phyloP scores from a whole-genome alignment of 345 rosid species.

The Gossypium australe region DNA sequence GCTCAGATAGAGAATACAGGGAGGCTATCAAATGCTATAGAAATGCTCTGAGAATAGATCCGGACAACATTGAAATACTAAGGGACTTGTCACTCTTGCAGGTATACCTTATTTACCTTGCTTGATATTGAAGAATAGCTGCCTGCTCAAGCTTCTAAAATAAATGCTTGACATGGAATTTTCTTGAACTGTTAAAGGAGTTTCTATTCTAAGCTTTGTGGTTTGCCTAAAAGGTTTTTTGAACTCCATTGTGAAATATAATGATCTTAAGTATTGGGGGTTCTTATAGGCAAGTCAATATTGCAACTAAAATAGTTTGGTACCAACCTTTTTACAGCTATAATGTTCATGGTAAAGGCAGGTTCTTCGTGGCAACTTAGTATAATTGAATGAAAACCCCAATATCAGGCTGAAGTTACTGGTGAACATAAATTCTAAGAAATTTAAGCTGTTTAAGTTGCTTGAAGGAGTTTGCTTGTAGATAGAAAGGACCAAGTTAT shows the following conservation, averaged over 20 bases:
- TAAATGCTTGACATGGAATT: background rate
- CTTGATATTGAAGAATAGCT: background rate
- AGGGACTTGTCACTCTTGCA: slow-evolving; percentile 93
- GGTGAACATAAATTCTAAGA: background rate
- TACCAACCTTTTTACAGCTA: background rate
- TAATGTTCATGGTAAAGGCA: background rate
- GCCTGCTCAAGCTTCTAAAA: background rate
- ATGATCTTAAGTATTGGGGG: background rate
- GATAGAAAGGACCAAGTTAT: background rate
- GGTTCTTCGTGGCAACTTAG: background rate
- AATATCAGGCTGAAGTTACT: background rate
- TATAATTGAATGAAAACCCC: background rate
- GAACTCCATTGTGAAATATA: background rate
- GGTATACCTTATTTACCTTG: slow-evolving; percentile 32
- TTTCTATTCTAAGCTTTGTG: background rate
- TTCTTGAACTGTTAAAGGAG: background rate
- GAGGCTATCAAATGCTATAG: slow-evolving; percentile 99
- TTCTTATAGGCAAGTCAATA: background rate
- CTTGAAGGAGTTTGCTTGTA: background rate
- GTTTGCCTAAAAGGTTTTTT: background rate
- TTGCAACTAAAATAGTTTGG: background rate
- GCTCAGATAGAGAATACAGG: slow-evolving; percentile 97
- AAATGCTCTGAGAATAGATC: slow-evolving; percentile 90
- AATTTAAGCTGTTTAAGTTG: background rate
- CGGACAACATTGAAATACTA: slow-evolving; percentile 94